These are phyloP conservation scores for Trichoderma arundinaceum DNA, from an alignment of 2,329 filamentous ascomycete genomes.

Conservation along the genomic window DNA sequence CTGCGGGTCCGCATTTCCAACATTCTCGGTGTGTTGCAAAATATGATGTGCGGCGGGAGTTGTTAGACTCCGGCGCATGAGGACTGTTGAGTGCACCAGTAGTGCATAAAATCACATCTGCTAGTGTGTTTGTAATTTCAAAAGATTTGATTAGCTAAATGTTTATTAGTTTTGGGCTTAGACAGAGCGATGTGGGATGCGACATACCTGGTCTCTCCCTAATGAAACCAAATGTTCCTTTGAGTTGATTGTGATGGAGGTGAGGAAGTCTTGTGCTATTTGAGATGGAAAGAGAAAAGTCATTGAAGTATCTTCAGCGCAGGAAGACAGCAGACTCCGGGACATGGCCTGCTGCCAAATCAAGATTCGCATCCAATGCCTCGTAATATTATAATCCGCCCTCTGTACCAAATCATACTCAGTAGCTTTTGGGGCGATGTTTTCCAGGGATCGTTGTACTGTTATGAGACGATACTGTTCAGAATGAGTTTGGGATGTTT, in stretches of 20 bases:
- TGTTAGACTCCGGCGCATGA: background rate
- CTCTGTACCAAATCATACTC: conserved; percentile 25
- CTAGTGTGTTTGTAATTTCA: conserved; percentile 29
- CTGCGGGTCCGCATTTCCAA: conserved; percentile 24
- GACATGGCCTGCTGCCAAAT: conserved; percentile 31
- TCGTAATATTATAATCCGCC: conserved; percentile 30
- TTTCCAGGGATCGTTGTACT: conserved; percentile 20
- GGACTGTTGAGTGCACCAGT: background rate
- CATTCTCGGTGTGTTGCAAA: background rate
- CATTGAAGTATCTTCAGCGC: conserved; percentile 15
- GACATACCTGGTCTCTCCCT: conserved; percentile 27
- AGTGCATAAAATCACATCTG: conserved; percentile 28
- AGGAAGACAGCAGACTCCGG: conserved; percentile 7
- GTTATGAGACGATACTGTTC: conserved; percentile 16
- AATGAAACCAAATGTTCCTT: conserved; percentile 25
- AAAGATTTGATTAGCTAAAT: conserved; percentile 26
- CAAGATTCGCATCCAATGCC: conserved; percentile 27
- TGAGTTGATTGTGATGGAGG: conserved; percentile 19
- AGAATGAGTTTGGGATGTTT: background rate
- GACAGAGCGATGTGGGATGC: too few relatives aligned
- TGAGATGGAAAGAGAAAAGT: conserved; percentile 28
- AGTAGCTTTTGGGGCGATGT: background rate
- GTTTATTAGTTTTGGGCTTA: background rate
- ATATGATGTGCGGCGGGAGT: background rate
- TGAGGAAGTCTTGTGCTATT: conserved; percentile 23